Evolutionary conservation across 768 basidiomycete genomes (phyloP), one percentile per base, ranked within the genome.

Genomic region (Trametes villosa): DNA sequence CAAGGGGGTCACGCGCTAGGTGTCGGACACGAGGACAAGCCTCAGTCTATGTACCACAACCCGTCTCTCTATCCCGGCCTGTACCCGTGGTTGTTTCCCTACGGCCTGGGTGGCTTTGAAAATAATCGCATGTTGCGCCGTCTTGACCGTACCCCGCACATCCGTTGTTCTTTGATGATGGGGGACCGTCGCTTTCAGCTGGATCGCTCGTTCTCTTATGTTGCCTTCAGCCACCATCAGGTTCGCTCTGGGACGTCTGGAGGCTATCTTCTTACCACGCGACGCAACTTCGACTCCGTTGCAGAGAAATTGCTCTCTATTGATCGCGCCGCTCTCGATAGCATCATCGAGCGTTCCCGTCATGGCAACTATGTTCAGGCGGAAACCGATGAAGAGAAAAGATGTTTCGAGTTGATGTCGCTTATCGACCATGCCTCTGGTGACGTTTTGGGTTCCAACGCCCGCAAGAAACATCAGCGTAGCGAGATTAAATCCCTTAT

Each of bases 1-100:
- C 33, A 48, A 15, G 64, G 59, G 2, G 72, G 72, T 0, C 69
- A 65, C 22, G 55, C 72, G 0, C 62, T 80, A 1, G 72, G 59
- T 0, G 64, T 77, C 3, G 75, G 75, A 0, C 74, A 74, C 52
- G 54, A 60, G 6, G 30, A 40, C 5, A 41, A 61, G 3, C 66
- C 71, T n/a, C 65, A 75, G 41, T 71, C 70, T 9, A 71, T 76
- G 18, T 78, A 70, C 33, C 54, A 74, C 18, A 77, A 79, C 62
- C 70, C 72, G 4, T 54, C 66, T 4, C 53, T 76, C 1, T 78
- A 75, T 63, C 75, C 78, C 1, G 63, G 69, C 17, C 75, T 75
- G 74, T 77, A 76, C 66, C 77, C 77, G 0, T 79, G 78, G 76
- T 56, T 79, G 2, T 80, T 76, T 63, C 78, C 77, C 0, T 79